Evolutionary conservation across 768 basidiomycete genomes (phyloP).

Genomic region (Boletus pseudo-olivaceus): DNA sequence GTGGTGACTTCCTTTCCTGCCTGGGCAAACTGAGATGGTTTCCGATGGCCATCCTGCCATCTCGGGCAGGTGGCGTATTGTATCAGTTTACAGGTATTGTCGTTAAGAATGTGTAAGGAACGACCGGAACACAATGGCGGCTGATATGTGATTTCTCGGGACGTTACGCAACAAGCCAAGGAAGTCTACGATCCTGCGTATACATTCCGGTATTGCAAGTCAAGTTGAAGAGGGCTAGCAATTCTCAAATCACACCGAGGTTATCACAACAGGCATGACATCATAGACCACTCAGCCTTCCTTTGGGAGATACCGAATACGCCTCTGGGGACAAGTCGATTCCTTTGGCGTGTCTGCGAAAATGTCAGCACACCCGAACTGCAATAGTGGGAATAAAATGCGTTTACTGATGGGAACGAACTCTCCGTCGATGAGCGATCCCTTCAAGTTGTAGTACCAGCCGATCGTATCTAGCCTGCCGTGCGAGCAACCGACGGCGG

Average conservation of each 20-base stretch:
- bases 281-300: conserved; percentile 33
- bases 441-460: conserved; percentile 63
- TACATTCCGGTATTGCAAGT: neutral
- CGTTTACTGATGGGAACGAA: conserved; percentile 58
- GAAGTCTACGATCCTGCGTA: neutral
- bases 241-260: neutral
- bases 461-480: conserved; percentile 42
- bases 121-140: neutral
- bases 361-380: neutral
- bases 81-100: too few relatives aligned
- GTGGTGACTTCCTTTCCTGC: neutral
- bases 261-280: neutral
- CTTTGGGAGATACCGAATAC: conserved; percentile 54
- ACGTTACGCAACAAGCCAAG: neutral
- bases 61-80: neutral
- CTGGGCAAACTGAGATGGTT: neutral
- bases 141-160: neutral
- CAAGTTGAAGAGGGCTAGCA: too few relatives aligned
- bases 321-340: conserved; percentile 52
- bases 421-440: conserved; percentile 59
- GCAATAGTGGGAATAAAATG: neutral
- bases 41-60: neutral
- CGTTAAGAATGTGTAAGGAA: neutral
- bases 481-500: conserved; percentile 44
- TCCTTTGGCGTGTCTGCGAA: conserved; percentile 47